phyloP scores from a whole-genome alignment of 805 yeast species.

The Lipomyces oligophaga region DNA sequence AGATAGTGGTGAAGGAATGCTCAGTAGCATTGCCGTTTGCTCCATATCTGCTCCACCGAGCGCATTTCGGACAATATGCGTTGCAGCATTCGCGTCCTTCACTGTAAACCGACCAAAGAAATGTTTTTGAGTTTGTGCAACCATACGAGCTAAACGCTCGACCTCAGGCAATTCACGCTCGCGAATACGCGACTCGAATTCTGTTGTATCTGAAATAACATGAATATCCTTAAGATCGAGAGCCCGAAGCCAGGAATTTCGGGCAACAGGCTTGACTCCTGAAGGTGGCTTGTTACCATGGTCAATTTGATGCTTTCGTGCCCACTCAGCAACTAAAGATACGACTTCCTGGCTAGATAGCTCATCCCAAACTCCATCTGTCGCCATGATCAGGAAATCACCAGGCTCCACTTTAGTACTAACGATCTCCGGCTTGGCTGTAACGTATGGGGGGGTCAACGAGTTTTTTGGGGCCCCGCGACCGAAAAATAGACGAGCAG shows the following conservation, averaged over 20 bases:
- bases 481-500: conserved; percentile 76
- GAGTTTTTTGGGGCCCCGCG: conserved; percentile 61
- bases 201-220: conserved; percentile 10
- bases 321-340: conserved; percentile 89
- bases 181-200: conserved; percentile 15
- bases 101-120: conserved; percentile 36
- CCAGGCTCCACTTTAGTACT: conserved; percentile 74
- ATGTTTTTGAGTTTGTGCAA: conserved; percentile 9
- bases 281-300: conserved; percentile 59
- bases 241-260: conserved; percentile 19
- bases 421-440: conserved; percentile 84
- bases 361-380: conserved; percentile 92
- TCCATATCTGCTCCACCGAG: conserved; percentile 84
- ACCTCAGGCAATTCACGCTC: conserved; percentile 5
- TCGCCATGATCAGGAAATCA: conserved; percentile 86
- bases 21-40: conserved; percentile 79
- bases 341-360: conserved; percentile 89
- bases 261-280: conserved; percentile 11
- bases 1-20: conserved; percentile 87
- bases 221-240: conserved; percentile 15
- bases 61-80: conserved; percentile 92
- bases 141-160: neutral
- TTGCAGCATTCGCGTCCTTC: conserved; percentile 84
- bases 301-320: conserved; percentile 62
- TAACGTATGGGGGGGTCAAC: conserved; percentile 92